Conservation (phyloP, 352 stramenopile genomes). For the Peronospora farinosa region DNA sequence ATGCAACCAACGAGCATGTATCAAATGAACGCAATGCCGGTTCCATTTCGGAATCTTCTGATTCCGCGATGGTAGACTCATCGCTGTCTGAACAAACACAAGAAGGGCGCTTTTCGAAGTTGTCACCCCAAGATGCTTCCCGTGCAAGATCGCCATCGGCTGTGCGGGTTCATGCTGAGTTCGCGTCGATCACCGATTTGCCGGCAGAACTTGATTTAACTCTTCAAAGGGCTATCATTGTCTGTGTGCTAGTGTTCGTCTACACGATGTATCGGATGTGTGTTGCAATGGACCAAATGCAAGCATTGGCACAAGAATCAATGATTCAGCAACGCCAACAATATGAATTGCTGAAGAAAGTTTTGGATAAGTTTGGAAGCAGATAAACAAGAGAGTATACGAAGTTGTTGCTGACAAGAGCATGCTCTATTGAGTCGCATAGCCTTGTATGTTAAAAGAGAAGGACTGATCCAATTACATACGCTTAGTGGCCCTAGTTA, state of each 20-base stretch:
- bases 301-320: constrained; percentile 43
- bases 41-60: neutral
- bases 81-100: neutral
- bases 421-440: neutral
- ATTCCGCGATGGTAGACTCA: neutral
- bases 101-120: constrained; percentile 5
- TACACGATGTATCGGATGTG: constrained; percentile 64
- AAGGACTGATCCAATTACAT: neutral
- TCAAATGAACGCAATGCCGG: neutral
- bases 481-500: too few species aligned
- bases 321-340: constrained; percentile 59
- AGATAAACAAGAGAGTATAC: neutral
- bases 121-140: neutral
- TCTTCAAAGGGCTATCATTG: constrained; percentile 39
- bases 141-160: neutral
- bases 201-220: constrained; percentile 13
- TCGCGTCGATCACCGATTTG: neutral
- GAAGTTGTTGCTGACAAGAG: too few species aligned
- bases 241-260: constrained; percentile 62
- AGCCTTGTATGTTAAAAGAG: neutral
- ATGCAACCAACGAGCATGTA: constrained; percentile 11
- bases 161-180: neutral
- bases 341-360: constrained; percentile 53
- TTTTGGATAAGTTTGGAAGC: constrained; percentile 38
- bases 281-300: constrained; percentile 53